phyloP scores from a whole-genome alignment of 176 grass and related monocot species.

The Rhynchospora breviuscula region DNA sequence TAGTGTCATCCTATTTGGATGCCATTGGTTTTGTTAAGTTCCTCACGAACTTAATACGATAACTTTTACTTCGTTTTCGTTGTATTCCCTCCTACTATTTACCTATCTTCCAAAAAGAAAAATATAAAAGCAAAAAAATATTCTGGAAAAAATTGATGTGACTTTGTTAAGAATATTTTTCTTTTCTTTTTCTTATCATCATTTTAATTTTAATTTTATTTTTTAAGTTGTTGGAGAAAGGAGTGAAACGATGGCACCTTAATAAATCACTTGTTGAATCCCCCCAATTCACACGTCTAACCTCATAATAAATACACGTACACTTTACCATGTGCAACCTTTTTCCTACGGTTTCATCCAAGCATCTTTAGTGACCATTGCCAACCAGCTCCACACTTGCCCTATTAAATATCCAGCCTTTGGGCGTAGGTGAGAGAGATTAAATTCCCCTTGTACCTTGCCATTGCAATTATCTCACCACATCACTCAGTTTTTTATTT shows the following conservation, averaged over 20 bases:
- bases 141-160: neutral
- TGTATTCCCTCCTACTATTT: too few species aligned
- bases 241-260: neutral
- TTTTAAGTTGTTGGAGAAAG: constrained; percentile 5
- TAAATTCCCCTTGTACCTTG: constrained; percentile 20
- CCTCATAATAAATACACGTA: constrained; percentile 23
- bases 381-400: constrained; percentile 11
- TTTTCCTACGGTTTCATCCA: neutral
- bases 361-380: constrained; percentile 29
- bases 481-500: neutral
- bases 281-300: constrained; percentile 10
- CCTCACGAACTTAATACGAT: too few species aligned
- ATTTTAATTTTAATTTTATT: neutral
- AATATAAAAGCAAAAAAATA: too few species aligned
- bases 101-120: too few species aligned
- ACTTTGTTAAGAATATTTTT: neutral
- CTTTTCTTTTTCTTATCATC: neutral
- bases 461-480: neutral
- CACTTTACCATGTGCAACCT: constrained; percentile 21
- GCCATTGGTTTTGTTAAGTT: too few species aligned
- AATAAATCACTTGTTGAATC: neutral
- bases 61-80: too few species aligned
- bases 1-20: too few species aligned
- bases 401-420: constrained; percentile 23
- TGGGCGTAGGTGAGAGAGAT: constrained; percentile 20